These are phyloP conservation scores for Aspergillus neotritici DNA, from an alignment of 2,329 filamentous ascomycete genomes.

Conservation along the genomic window DNA sequence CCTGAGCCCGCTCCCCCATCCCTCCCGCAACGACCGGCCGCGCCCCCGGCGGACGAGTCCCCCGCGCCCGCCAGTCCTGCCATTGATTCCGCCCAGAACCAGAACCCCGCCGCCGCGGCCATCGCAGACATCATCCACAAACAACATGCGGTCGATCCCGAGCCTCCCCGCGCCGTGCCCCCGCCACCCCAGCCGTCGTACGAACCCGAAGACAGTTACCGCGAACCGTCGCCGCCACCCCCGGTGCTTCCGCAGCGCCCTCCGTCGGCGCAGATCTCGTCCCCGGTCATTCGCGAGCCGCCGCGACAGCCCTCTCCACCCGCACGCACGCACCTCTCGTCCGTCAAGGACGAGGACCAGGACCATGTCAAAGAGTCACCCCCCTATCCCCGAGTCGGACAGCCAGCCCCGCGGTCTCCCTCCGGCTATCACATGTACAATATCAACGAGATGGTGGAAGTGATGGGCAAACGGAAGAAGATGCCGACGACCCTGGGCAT, in stretches of 20 bases:
- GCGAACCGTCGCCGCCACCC: conserved; percentile 37
- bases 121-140: conserved; percentile 47
- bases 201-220: conserved; percentile 61
- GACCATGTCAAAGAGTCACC: conserved; percentile 49
- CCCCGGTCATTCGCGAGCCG: conserved; percentile 56
- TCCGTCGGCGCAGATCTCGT: conserved; percentile 49
- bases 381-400: conserved; percentile 49
- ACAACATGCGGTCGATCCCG: conserved; percentile 32
- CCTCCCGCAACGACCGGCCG: conserved; percentile 26
- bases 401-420: conserved; percentile 54
- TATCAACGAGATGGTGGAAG: conserved; percentile 94
- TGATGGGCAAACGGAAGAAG: conserved; percentile 95
- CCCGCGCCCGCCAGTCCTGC: conserved; percentile 30
- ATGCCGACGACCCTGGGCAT: conserved; percentile 97
- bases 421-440: conserved; percentile 92
- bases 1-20: conserved; percentile 39
- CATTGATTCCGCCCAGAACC: conserved; percentile 43
- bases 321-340: conserved; percentile 26
- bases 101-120: conserved; percentile 52
- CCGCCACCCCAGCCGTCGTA: conserved; percentile 48
- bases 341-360: conserved; percentile 35
- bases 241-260: conserved; percentile 61
- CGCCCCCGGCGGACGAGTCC: conserved; percentile 21
- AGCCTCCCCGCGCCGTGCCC: conserved; percentile 25
- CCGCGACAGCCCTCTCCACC: conserved; percentile 51